A percentile compares a stretch with the other conserved stretches of the same genome.
Evolutionary conservation across 176 grass and related monocot species (phyloP).

Genomic region (Ensete glaucum): DNA sequence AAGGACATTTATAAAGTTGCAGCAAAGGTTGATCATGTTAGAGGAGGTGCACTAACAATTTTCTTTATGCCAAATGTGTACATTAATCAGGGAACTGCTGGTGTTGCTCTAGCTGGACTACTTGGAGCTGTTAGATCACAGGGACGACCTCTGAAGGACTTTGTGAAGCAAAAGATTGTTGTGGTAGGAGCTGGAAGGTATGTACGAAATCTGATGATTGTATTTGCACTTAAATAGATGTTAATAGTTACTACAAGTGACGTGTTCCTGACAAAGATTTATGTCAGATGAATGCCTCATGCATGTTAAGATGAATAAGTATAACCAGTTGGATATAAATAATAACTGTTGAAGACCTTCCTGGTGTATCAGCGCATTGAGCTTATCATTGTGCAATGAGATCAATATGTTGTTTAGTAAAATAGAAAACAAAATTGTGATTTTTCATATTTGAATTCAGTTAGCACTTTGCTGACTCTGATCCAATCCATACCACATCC

Average conservation of each 20-base stretch:
- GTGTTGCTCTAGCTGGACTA: constrained; percentile 95
- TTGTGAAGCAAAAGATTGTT: constrained; percentile 86
- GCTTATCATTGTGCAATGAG: constrained; percentile 1
- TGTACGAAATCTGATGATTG: not conserved
- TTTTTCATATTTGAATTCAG: not conserved
- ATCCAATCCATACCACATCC: not conserved
- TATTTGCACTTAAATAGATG: not conserved
- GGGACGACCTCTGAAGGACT: constrained; percentile 59
- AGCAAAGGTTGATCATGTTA: not conserved
- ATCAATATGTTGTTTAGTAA: not conserved
- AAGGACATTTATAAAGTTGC: not conserved
- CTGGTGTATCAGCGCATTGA: constrained; percentile 10
- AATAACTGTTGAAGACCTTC: not conserved
- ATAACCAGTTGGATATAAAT: not conserved
- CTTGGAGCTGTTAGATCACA: constrained; percentile 90
- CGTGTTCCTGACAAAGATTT: not conserved
- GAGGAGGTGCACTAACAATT: not conserved
- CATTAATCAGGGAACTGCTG: constrained; percentile 72
- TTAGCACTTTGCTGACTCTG: not conserved
- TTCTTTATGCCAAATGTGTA: constrained; percentile 9
- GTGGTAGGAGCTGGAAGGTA: constrained; percentile 98
- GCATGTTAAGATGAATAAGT: not conserved
- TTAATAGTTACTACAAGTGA: not conserved
- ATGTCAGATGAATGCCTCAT: not conserved
- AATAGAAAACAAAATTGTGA: not conserved